These are phyloP conservation scores for Sordariomycetes sp. DNA, from an alignment of 2,329 filamentous ascomycete genomes.

Conservation along the genomic window DNA sequence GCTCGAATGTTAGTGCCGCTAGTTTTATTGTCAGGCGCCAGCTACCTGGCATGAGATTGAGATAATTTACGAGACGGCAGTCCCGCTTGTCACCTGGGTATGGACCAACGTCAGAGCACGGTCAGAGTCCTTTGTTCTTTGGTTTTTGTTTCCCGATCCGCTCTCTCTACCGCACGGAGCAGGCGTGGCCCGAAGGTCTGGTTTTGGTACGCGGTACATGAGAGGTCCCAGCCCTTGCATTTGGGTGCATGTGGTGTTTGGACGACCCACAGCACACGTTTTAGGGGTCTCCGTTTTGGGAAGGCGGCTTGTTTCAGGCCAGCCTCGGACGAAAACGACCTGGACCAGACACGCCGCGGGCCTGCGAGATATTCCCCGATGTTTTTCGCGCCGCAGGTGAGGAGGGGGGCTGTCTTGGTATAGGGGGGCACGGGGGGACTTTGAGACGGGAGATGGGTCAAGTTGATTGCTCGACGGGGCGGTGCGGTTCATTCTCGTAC, in stretches of 20 bases:
- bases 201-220: background rate
- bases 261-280: background rate
- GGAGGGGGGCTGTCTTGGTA: background rate
- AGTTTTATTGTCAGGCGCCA: too few relatives aligned
- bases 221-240: background rate
- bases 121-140: too few relatives aligned
- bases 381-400: background rate
- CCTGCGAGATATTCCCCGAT: background rate
- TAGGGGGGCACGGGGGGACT: background rate
- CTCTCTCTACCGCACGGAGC: background rate
- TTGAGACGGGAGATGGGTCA: background rate
- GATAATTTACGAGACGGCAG: too few relatives aligned
- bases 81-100: too few relatives aligned
- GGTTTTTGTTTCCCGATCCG: too few relatives aligned
- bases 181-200: background rate
- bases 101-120: too few relatives aligned
- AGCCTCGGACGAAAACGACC: background rate
- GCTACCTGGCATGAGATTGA: too few relatives aligned
- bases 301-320: conserved; percentile 4
- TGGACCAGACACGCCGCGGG: background rate
- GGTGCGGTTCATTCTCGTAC: too few relatives aligned
- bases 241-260: too few relatives aligned
- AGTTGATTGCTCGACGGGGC: background rate
- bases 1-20: too few relatives aligned
- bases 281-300: conserved; percentile 1